Evolutionary conservation across 345 rosid species (phyloP), one percentile per base, ranked within the genome.

Genomic region (Eucalyptus guilfoylei): DNA sequence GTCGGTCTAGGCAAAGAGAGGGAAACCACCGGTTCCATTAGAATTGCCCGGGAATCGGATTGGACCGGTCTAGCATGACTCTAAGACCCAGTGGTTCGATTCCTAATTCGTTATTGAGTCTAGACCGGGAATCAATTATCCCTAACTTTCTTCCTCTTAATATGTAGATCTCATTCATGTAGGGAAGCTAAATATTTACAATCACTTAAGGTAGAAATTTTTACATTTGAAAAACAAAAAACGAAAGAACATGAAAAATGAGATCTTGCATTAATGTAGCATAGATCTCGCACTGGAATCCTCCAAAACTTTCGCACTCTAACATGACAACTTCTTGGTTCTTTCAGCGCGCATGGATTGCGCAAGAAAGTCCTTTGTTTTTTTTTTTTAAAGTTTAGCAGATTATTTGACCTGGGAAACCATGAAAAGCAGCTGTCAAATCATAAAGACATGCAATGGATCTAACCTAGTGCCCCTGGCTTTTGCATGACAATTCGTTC

Each of bases 121-220:
- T 0, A 55, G 1, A 55, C 2, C 0, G 13, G 1, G 1, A 55
- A 55, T 24, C 30, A 1, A 55, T 55, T 5, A 55, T 24, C 13
- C 62, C 3, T 55, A 24, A 24, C 30, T 15, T 16, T 50, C 3
- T 55, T 23, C 0, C 13, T 55, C 13, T 55, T 2, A 1, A 24
- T 5, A 24, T 4, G 8, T 55, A 24, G 11, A 32, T 17, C 2
- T 17, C 44, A 69, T 69, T 32, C 13, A 69, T 34, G 44, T 16
- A 69, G 11, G 26, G 8, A 2, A 9, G 42, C 3, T 19, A 69
- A 69, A 34, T 32, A 44, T 34, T 17, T 17, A 9, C 11, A 5
- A 9, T 1, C 6, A 17, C 32, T 64, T n/a, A 7, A 17, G 72
- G 37, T 32, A 34, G 21, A 16, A 16, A 34, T 69, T 40, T 40